Evolutionary conservation across 257 asterid species (phyloP).

Genomic region (Solanum boliviense): DNA sequence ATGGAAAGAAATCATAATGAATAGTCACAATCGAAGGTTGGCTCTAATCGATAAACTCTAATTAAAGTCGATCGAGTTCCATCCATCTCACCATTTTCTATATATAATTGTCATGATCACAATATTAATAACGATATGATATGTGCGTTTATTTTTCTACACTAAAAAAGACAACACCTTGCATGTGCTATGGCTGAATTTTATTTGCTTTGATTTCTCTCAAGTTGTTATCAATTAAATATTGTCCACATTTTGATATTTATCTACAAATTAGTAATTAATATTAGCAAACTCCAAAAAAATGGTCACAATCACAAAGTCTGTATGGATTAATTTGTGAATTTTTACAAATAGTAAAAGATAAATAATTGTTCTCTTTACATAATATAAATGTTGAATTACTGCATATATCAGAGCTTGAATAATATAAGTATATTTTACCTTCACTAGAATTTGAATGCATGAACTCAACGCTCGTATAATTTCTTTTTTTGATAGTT

Average conservation of each 20-base stretch:
- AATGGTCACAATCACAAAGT: not conserved
- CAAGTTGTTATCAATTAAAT: not conserved
- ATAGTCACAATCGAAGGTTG: not conserved
- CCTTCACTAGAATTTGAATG: too few relatives aligned
- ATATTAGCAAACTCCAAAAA: not conserved
- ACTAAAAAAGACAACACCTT: not conserved
- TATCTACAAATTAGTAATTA: not conserved
- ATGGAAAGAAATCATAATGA: not conserved
- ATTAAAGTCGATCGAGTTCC: not conserved
- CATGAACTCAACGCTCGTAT: not conserved
- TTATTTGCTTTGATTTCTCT: not conserved
- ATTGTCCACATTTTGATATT: not conserved
- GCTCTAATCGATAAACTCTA: not conserved
- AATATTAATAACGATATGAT: not conserved
- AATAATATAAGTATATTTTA: too few relatives aligned
- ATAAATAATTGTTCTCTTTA: not conserved
- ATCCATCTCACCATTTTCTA: not conserved
- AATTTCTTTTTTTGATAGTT: too few relatives aligned
- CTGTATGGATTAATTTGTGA: not conserved
- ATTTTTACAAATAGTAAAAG: not conserved
- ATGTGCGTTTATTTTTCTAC: not conserved
- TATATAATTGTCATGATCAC: not conserved
- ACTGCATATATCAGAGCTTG: too few relatives aligned
- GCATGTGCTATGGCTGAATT: not conserved
- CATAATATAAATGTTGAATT: not conserved